Conservation (phyloP, 1,284 basidiomycete genomes). For the Cerrena zonata region DNA sequence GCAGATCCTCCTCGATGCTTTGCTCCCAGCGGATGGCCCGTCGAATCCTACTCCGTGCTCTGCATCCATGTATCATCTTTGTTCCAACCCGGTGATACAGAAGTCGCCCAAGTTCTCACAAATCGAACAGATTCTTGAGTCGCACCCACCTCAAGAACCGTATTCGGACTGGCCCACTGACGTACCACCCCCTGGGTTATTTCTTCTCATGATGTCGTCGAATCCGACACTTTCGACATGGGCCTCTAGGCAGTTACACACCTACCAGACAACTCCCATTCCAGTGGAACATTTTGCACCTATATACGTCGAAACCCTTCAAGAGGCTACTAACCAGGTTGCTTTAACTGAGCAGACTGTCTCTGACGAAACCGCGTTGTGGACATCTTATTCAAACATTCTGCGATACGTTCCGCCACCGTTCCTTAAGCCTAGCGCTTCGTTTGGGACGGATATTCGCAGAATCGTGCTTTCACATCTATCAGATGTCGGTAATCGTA, state of each 20-base stretch:
- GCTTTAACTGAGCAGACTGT: slow-evolving; percentile 25
- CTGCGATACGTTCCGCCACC: slow-evolving; percentile 51
- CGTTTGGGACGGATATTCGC: slow-evolving; percentile 40
- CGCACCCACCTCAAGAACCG: slow-evolving; percentile 31
- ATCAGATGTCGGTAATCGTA: slow-evolving; percentile 57
- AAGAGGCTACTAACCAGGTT: slow-evolving; percentile 29
- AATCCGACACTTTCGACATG: slow-evolving; percentile 48
- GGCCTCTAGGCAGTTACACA: slow-evolving; percentile 44
- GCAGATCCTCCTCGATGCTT: slow-evolving; percentile 38
- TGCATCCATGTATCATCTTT: slow-evolving; percentile 57
- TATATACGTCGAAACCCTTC: slow-evolving; percentile 41
- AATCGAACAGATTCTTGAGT: slow-evolving; percentile 43
- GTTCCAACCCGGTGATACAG: slow-evolving; percentile 60
- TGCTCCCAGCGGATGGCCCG: slow-evolving; percentile 30
- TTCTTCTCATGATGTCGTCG: slow-evolving; percentile 54
- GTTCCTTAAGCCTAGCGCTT: slow-evolving; percentile 32
- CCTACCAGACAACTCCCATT: slow-evolving; percentile 42
- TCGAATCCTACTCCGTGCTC: slow-evolving; percentile 39
- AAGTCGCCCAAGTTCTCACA: too few species aligned
- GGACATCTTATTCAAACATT: slow-evolving; percentile 46
- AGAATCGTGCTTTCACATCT: slow-evolving; percentile 55
- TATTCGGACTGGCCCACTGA: slow-evolving; percentile 52
- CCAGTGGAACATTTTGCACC: slow-evolving; percentile 39
- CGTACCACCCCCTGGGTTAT: slow-evolving; percentile 51
- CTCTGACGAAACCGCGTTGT: slow-evolving; percentile 40